Conservation (phyloP, 1,284 basidiomycete genomes). For the Apiotrichum brassicae region DNA sequence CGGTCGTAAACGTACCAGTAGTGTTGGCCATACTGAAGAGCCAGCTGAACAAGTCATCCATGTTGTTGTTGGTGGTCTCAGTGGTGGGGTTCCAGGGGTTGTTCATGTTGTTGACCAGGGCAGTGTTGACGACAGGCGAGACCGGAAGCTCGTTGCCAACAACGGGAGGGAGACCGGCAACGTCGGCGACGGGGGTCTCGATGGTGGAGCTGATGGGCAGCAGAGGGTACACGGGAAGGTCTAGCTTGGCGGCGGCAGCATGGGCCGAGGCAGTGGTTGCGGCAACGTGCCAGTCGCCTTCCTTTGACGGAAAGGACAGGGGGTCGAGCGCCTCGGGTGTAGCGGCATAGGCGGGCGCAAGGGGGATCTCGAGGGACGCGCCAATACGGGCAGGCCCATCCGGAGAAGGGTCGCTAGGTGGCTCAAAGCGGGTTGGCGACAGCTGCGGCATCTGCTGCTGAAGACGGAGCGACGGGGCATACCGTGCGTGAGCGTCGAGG, state of each 20-base stretch:
- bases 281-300: neutral
- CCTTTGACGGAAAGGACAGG: conserved; percentile 5
- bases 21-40: conserved; percentile 13
- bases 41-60: conserved; percentile 18
- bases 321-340: conserved; percentile 17
- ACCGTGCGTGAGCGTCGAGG: conserved; percentile 1
- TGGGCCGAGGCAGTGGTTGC: conserved; percentile 1
- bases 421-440: neutral
- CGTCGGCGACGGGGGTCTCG: neutral
- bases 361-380: conserved; percentile 12
- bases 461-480: neutral
- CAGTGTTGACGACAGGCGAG: neutral
- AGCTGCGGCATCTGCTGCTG: conserved; percentile 4
- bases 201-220: neutral
- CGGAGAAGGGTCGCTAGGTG: neutral
- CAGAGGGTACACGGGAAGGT: neutral
- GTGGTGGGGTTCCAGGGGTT: neutral
- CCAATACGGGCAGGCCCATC: conserved; percentile 9
- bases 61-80: conserved; percentile 3
- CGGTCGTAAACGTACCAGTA: neutral
- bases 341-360: conserved; percentile 15
- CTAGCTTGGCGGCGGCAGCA: neutral
- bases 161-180: neutral
- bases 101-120: neutral
- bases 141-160: neutral